Conservation (phyloP, 1,284 basidiomycete genomes). For the Lentinula novae-zelandiae region DNA sequence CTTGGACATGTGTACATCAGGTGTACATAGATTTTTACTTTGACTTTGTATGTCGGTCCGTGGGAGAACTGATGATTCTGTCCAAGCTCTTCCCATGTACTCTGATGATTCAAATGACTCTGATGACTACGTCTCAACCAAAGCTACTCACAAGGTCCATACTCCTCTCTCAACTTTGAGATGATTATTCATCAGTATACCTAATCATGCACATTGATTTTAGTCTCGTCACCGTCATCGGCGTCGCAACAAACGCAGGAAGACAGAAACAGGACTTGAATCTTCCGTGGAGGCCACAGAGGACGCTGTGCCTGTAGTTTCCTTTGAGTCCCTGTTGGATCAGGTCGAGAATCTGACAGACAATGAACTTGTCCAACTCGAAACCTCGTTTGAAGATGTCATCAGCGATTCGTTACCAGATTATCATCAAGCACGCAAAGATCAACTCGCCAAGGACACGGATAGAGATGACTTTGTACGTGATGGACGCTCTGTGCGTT, state of each 20-base stretch:
- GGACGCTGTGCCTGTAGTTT: background rate
- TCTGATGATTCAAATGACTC: slow-evolving; percentile 6
- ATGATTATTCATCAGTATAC: background rate
- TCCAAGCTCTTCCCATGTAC: slow-evolving; percentile 5
- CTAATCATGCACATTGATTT: too few species aligned
- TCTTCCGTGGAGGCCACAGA: background rate
- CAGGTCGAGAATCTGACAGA: slow-evolving; percentile 8
- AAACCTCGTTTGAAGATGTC: slow-evolving; percentile 32
- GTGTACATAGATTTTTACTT: too few species aligned
- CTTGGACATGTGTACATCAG: background rate
- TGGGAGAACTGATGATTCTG: too few species aligned
- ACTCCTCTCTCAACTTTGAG: background rate
- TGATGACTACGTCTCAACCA: slow-evolving; percentile 2
- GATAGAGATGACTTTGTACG: slow-evolving; percentile 29
- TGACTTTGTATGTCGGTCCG: background rate
- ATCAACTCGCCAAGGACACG: slow-evolving; percentile 22
- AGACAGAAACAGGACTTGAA: background rate
- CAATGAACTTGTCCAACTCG: slow-evolving; percentile 6
- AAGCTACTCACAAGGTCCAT: background rate
- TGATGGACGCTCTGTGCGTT: background rate
- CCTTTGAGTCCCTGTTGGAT: slow-evolving; percentile 21
- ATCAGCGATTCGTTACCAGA: slow-evolving; percentile 32
- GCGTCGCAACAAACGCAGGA: slow-evolving; percentile 11
- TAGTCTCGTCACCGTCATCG: slow-evolving; percentile 1
- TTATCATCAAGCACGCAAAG: slow-evolving; percentile 28